A percentile compares a stretch with the other conserved stretches of the same genome.
These are phyloP conservation scores for Halocafeteria seosinensis DNA, from an alignment of 108 stramenopile genomes.

Conservation along the genomic window DNA sequence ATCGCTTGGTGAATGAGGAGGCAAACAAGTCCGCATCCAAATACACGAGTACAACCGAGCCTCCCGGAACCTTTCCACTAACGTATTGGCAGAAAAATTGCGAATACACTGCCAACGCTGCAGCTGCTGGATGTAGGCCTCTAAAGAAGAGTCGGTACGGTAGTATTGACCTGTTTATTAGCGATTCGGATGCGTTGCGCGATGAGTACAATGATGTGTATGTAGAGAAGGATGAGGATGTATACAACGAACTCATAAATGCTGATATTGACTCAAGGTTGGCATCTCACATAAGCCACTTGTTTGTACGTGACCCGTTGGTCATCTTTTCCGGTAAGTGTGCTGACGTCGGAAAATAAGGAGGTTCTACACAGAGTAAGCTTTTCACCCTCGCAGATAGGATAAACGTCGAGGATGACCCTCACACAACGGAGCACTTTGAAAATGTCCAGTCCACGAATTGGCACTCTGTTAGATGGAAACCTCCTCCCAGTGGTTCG, in stretches of 20 bases:
- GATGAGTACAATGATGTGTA: conserved; percentile 68
- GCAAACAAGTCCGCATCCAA: neutral
- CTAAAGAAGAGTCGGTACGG: conserved; percentile 86
- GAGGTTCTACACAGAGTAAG: too few species aligned
- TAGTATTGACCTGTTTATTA: conserved; percentile 70
- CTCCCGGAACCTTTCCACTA: neutral
- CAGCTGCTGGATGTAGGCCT: conserved; percentile 45
- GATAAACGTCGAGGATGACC: conserved; percentile 85
- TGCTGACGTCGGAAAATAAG: conserved; percentile 60
- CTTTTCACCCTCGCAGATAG: too few species aligned
- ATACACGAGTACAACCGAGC: neutral
- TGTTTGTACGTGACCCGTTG: conserved; percentile 87
- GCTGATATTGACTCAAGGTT: conserved; percentile 73
- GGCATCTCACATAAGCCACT: conserved; percentile 78
- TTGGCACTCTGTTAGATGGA: conserved; percentile 96
- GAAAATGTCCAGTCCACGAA: conserved; percentile 96
- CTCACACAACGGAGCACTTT: conserved; percentile 77
- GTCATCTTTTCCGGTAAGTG: conserved; percentile 70
- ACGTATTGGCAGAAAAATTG: neutral
- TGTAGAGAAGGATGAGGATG: conserved; percentile 55
- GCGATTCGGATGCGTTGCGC: conserved; percentile 5
- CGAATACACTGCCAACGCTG: neutral
- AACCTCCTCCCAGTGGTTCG: conserved; percentile 70
- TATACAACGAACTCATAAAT: conserved; percentile 35
- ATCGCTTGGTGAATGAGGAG: neutral